Base-by-base conservation (phyloP, 345 rosid species). In the Eucalyptus tenuipes region DNA sequence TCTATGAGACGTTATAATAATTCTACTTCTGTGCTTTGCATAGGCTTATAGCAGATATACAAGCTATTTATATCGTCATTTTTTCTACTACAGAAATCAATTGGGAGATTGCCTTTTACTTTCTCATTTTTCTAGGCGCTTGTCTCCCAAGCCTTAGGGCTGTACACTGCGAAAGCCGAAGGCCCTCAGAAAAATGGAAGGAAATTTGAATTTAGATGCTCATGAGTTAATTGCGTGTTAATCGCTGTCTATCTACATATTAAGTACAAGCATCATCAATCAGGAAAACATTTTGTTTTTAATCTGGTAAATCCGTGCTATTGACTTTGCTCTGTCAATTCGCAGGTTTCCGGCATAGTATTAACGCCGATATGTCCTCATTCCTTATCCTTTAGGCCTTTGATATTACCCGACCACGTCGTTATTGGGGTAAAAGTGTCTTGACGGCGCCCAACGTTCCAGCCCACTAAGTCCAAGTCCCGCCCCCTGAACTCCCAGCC, bases 311-410 rank as follows among this genome's bases (percentile, higher is more conserved):
- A 42, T 5, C 81, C 81, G 13, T 11, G 20, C 81, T 71, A 33
- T 17, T 9, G 81, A 71, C 13, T 27, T 75, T 75, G 53, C 53
- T 24, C 31, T 33, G 61, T 48, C 45, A 17, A 16, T 13, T 14
- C 66, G 84, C 93, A 96, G 99, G 99, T 98, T 89, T 99, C 99
- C 22, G 99, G 96, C 33, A 95, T 98, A 86, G 94, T 97, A 85
- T 98, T 97, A 88, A 97, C 99, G 44, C 99, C 99, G 33, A 98
- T 98, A 87, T 96, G 99, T 90, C 99, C 97, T 2, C 99, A 98
- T 91, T 97, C 99, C 61, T 93, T 97, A 85, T 98, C 99, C 29
- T 98, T 98, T 89, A 97, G 99, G 80, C 99, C 99, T 89, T 92
- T 98, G 87, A 98, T 98, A 91, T 90, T 98, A 87, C 99, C 99